A percentile compares a stretch with the other conserved stretches of the same genome.
Conservation (phyloP, 768 basidiomycete species). For the Russula virescens region DNA sequence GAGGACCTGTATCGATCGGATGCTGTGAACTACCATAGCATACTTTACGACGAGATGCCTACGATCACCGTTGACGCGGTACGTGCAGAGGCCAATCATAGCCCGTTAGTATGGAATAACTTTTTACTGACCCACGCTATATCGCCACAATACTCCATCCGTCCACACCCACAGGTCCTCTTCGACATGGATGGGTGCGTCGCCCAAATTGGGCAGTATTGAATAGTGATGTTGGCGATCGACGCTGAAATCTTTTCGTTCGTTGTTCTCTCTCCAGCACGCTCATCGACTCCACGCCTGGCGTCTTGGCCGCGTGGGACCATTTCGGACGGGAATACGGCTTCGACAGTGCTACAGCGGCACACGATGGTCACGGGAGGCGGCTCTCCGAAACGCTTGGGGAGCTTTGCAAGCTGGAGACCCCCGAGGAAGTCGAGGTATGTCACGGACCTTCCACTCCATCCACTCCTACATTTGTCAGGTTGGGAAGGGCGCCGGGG, state of each 20-base stretch:
- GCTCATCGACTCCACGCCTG: conserved; percentile 78
- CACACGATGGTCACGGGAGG: conserved; percentile 67
- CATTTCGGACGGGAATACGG: conserved; percentile 59
- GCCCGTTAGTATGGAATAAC: neutral
- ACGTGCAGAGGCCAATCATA: neutral
- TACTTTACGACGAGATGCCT: conserved; percentile 28
- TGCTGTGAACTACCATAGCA: too few relatives aligned
- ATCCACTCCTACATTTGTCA: neutral
- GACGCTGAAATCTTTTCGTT: neutral
- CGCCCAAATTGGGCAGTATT: neutral
- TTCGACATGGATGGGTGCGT: conserved; percentile 68
- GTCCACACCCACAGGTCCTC: conserved; percentile 43
- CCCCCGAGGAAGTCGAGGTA: conserved; percentile 53
- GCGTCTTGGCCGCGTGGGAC: conserved; percentile 73
- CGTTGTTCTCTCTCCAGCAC: conserved; percentile 40
- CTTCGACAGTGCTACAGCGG: conserved; percentile 41
- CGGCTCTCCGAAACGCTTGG: conserved; percentile 69
- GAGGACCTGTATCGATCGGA: neutral
- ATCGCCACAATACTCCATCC: too few relatives aligned
- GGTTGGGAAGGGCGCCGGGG: neutral
- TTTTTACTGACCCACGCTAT: neutral
- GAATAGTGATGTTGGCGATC: neutral
- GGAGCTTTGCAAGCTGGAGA: conserved; percentile 58
- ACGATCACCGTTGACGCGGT: conserved; percentile 49
- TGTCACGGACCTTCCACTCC: conserved; percentile 22